phyloP scores from a whole-genome alignment of 768 basidiomycete genomes.

The Cubamyces sp. region DNA sequence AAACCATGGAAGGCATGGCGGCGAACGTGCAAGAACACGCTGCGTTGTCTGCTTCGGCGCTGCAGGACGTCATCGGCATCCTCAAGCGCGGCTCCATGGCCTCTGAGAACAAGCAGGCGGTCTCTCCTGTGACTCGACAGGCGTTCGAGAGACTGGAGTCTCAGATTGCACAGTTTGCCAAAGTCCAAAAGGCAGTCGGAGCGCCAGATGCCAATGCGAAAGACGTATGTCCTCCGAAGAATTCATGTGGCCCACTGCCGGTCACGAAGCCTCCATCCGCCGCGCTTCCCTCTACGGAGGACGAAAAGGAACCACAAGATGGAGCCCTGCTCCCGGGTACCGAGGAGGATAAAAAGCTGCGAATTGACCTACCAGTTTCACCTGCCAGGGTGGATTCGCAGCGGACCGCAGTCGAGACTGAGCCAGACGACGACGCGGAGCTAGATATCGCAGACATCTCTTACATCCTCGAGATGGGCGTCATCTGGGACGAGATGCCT shows the following conservation, averaged over 20 bases:
- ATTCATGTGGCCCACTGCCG: background rate
- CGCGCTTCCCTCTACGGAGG: too few species aligned
- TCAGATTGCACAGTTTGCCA: background rate
- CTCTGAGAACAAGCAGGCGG: background rate
- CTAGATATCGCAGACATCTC: background rate
- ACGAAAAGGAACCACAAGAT: too few species aligned
- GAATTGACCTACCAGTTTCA: background rate
- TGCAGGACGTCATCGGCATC: background rate
- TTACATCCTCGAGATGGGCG: background rate
- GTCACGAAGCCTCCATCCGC: too few species aligned
- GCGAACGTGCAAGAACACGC: background rate
- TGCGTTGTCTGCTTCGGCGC: background rate
- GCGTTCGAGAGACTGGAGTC: background rate
- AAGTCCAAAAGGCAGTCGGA: background rate
- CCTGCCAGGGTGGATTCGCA: background rate
- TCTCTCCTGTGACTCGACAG: background rate
- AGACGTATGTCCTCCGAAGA: background rate
- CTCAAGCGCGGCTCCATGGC: background rate
- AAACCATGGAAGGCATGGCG: background rate
- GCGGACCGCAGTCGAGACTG: background rate
- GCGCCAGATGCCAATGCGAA: background rate
- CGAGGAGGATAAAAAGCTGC: too few species aligned
- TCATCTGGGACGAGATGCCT: slow-evolving; percentile 3
- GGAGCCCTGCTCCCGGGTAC: too few species aligned
- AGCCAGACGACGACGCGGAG: background rate